Evolutionary conservation across 768 basidiomycete genomes (phyloP), one percentile per base, ranked within the genome.

Genomic region (Podaxis sp.): DNA sequence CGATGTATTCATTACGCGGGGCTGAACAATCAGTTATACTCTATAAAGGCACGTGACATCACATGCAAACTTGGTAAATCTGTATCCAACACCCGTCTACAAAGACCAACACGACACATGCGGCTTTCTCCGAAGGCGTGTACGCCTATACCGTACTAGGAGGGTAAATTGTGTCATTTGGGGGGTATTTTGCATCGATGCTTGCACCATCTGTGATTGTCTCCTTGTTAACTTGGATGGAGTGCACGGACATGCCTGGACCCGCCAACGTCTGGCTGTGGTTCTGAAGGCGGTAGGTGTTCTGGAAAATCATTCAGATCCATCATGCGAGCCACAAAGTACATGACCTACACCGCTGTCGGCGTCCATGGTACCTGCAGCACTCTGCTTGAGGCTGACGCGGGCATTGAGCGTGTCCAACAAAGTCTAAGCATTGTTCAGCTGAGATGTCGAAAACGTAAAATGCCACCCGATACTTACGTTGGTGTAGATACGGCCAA

Each of bases 391-490:
- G 4, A 76, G 68, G 14, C 71, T 66, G 32, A 63, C 66, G 36
- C 76, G 75, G 55, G 72, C 66, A 61, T 74, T 69, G 25, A 79
- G 68, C 0, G 76, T 78, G 51, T 80, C 77, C 61, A 79, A 67
- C 23, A 80, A 65, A 16, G 79, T 79, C 77, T 80, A 53, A 5
- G 16, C 25, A n/a, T 47, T 25, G 28, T 55, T 2, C 51, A 44
- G 21, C 7, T 52, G 13, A 6, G 21, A 23, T 4, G 25, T 48
- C 6, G 21, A 14, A 23, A 4, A 37, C n/a, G 25, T 18, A 50
- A 36, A 28, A 7, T 1, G 21, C n/a, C 7, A 50, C 18, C 5
- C 28, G 66, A 52, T 21, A 67, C 77, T 67, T 58, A 79, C 79
- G 63, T 80, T 80, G 27, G 77, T 78, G 55, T 80, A 80, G 59